A percentile compares a stretch with the other conserved stretches of the same genome.
These are phyloP conservation scores for Coix lacrymajobi DNA, from an alignment of 176 grass and related monocot genomes.

Conservation along the genomic window DNA sequence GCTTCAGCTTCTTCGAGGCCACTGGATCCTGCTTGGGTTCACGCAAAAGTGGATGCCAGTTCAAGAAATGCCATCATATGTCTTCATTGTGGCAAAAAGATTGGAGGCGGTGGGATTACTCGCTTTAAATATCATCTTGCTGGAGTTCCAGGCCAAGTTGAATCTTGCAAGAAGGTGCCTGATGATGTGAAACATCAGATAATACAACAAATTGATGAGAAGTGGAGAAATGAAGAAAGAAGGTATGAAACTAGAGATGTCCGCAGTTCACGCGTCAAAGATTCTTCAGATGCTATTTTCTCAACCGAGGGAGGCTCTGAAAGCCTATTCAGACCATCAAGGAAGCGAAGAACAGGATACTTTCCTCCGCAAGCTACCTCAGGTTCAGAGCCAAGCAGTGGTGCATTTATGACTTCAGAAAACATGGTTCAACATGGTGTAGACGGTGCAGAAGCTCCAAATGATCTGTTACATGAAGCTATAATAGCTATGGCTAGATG, in stretches of 20 bases:
- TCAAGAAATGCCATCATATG: conserved; percentile 41
- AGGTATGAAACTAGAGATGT: conserved; percentile 13
- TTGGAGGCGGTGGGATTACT: conserved; percentile 32
- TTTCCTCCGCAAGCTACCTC: neutral
- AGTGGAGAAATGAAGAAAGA: conserved; percentile 38
- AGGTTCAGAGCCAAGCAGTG: conserved; percentile 22
- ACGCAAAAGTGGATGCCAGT: conserved; percentile 26
- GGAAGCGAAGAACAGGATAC: conserved; percentile 32
- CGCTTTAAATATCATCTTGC: conserved; percentile 56
- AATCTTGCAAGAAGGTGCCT: conserved; percentile 47
- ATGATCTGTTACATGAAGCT: conserved; percentile 38
- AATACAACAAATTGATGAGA: conserved; percentile 25
- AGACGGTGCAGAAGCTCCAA: neutral
- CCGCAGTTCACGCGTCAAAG: neutral
- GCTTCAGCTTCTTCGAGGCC: conserved; percentile 17
- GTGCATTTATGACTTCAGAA: neutral
- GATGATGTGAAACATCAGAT: conserved; percentile 42
- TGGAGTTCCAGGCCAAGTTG: conserved; percentile 47
- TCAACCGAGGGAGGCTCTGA: conserved; percentile 7
- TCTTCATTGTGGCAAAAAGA: conserved; percentile 49
- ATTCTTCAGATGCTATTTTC: conserved; percentile 13
- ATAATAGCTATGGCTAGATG: conserved; percentile 55
- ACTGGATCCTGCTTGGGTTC: conserved; percentile 51
- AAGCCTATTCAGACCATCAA: conserved; percentile 22
- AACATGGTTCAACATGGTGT: conserved; percentile 6